Percentiles rank a stretch among this genome's conserved stretches.
These are phyloP conservation scores for Arthrobotrys sphaeroides DNA, from an alignment of 2,329 filamentous ascomycete genomes.

Conservation along the genomic window DNA sequence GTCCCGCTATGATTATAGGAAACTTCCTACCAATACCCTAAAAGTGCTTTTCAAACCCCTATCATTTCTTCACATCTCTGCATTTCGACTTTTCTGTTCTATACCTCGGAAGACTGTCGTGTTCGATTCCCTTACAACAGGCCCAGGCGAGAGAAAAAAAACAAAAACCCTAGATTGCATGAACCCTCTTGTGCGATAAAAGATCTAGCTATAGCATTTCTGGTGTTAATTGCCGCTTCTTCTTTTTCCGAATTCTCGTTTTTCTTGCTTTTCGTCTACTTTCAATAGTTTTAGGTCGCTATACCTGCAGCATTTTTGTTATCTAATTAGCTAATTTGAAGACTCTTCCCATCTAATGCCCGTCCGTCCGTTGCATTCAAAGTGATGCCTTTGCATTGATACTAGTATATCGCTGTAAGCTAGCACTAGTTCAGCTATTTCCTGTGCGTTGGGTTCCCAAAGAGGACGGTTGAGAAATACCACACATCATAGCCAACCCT, in stretches of 20 bases:
- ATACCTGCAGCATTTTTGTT: conserved; percentile 10
- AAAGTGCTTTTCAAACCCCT: conserved; percentile 65
- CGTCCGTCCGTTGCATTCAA: no score
- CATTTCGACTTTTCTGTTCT: background rate
- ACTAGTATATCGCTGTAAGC: background rate
- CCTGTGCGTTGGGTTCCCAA: conserved; percentile 24
- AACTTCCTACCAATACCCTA: conserved; percentile 86
- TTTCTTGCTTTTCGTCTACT: background rate
- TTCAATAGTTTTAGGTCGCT: conserved; percentile 1
- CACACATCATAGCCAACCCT: background rate
- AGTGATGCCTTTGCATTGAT: background rate
- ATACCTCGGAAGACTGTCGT: background rate
- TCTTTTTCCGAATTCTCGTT: background rate
- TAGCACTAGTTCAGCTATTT: background rate
- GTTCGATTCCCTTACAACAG: background rate
- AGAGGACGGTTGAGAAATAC: conserved; percentile 1
- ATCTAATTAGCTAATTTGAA: conserved; percentile 12
- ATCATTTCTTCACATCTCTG: conserved; percentile 7
- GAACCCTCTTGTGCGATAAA: conserved; percentile 18
- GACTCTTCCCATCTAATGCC: background rate
- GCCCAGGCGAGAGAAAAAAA: conserved; percentile 3
- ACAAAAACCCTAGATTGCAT: conserved; percentile 27
- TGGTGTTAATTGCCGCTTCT: conserved; percentile 26
- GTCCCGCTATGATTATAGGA: conserved; percentile 91
- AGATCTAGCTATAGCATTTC: conserved; percentile 26